Base-by-base conservation (phyloP, 1,284 basidiomycete species). In the Schizophyllum commune region DNA sequence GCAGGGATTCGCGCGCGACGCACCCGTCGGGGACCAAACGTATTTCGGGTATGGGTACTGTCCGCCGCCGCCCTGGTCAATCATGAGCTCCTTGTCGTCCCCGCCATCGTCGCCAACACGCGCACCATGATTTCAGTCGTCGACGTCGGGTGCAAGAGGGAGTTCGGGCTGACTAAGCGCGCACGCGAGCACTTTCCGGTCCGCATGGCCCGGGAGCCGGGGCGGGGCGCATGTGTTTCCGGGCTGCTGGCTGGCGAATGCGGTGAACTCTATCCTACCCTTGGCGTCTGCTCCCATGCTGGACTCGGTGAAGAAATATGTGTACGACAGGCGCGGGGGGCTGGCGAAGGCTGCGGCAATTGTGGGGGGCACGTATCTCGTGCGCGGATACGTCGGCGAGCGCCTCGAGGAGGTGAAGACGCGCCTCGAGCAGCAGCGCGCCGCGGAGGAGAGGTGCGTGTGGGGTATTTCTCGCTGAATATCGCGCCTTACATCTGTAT, bases 371-470 rank as follows among this genome's bases (percentile, higher is more conserved):
- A 74, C 84, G 34, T 96, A 94, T 71, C 68, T 89, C 32, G 74
- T 85, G n/a, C 82, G 82, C 21, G 71, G 79, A 21, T 94, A 92
- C 75, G 77, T 91, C 58, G 70, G 76, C 32, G 78, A 84, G 57
- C 80, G 89, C 53, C 74, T 94, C 52, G 83, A 87, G 58, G 91
- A 94, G 64, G 79, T 88, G 58, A 86, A 91, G 66, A 83, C 84
- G 57, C 81, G 78, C 60, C 75, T 91, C 57, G 77, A 87, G 65
- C 79, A 84, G 64, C 86, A 91, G 58, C 78, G 82, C 58, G 67
- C 77, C n/a, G 88, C 89, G 5, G 81, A 82, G 62, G 89, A 94
- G 63, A 90, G 84, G 92, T 93, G 68, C 65, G 88, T 78, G 62
- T 58, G 60, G 33, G 22, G 32, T 61, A 52, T 60, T 21, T 55